phyloP scores from a whole-genome alignment of 768 basidiomycete species.

The Epithele typhae region DNA sequence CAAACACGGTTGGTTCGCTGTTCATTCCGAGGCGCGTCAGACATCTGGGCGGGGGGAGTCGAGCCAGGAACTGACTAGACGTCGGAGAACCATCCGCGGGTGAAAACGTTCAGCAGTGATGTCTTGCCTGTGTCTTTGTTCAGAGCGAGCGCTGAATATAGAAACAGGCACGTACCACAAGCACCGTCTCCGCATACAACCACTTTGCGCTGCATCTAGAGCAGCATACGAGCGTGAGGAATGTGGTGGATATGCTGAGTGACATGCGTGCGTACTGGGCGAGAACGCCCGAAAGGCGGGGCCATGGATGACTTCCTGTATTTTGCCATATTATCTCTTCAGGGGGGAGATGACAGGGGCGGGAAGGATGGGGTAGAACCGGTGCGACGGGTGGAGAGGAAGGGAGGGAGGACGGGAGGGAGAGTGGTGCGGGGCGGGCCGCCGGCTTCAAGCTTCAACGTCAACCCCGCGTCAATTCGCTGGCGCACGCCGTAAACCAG shows the following conservation, averaged over 20 bases:
- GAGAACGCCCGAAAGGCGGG: constrained; percentile 14
- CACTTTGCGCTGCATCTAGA: constrained; percentile 55
- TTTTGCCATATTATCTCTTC: constrained; percentile 5
- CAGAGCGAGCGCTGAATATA: neutral
- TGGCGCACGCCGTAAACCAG: too few species aligned
- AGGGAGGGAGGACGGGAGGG: too few species aligned
- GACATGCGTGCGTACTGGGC: constrained; percentile 8
- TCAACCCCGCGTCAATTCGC: too few species aligned
- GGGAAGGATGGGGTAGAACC: too few species aligned
- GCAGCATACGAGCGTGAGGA: neutral
- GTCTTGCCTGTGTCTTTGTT: constrained; percentile 56
- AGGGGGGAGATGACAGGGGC: too few species aligned
- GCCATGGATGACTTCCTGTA: constrained; percentile 13
- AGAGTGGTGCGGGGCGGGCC: too few species aligned
- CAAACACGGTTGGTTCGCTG: constrained; percentile 93
- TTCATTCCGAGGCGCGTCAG: neutral
- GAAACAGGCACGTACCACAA: constrained; percentile 72
- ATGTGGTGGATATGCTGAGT: neutral
- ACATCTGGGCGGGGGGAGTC: neutral
- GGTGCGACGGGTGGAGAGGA: too few species aligned
- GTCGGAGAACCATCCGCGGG: constrained; percentile 90
- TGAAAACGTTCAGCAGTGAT: constrained; percentile 83
- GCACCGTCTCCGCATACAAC: constrained; percentile 98
- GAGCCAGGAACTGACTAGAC: constrained; percentile 61
- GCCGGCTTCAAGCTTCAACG: too few species aligned